Percentiles rank a stretch among this genome's conserved stretches.
phyloP scores from a whole-genome alignment of 2,329 filamentous ascomycete genomes.

The Fusarium algeriense region DNA sequence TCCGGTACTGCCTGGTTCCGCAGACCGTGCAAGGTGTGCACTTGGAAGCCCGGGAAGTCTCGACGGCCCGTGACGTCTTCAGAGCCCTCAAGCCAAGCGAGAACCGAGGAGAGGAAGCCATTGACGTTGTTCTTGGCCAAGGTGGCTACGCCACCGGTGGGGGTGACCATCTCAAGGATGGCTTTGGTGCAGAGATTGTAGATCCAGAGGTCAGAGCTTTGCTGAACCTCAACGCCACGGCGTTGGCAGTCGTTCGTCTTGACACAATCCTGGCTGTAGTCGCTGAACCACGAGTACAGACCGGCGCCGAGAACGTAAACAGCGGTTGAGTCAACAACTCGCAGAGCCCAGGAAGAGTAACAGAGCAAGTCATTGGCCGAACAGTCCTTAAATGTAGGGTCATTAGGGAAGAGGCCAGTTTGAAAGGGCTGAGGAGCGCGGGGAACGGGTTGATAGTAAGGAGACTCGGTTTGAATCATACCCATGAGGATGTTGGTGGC shows the following conservation, averaged over 20 bases:
- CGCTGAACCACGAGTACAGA: slow-evolving; percentile 45
- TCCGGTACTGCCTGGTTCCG: background rate
- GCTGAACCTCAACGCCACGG: slow-evolving; percentile 25
- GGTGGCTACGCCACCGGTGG: slow-evolving; percentile 16
- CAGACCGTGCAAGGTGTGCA: slow-evolving; percentile 2
- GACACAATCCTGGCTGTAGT: slow-evolving; percentile 43
- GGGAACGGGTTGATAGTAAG: slow-evolving; percentile 39
- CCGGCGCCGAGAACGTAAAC: slow-evolving; percentile 46
- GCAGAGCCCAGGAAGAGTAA: slow-evolving; percentile 40
- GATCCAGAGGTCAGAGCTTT: slow-evolving; percentile 36
- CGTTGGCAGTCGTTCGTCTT: slow-evolving; percentile 37
- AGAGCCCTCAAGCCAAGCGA: slow-evolving; percentile 33
- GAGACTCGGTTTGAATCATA: slow-evolving; percentile 58
- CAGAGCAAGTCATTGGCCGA: slow-evolving; percentile 2
- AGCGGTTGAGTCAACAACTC: slow-evolving; percentile 31
- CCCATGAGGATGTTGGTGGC: slow-evolving; percentile 62
- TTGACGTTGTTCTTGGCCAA: slow-evolving; percentile 26
- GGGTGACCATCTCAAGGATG: slow-evolving; percentile 31
- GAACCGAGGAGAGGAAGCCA: slow-evolving; percentile 28
- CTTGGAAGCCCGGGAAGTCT: slow-evolving; percentile 17
- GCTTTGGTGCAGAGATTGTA: slow-evolving; percentile 38
- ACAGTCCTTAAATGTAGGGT: slow-evolving; percentile 14
- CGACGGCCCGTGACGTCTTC: slow-evolving; percentile 20
- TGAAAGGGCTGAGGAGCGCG: slow-evolving; percentile 47
- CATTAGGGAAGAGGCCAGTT: slow-evolving; percentile 50